A percentile compares a stretch with the other conserved stretches of the same genome.
Conservation (phyloP, 345 rosid genomes). For the Eucalyptus grandis region DNA sequence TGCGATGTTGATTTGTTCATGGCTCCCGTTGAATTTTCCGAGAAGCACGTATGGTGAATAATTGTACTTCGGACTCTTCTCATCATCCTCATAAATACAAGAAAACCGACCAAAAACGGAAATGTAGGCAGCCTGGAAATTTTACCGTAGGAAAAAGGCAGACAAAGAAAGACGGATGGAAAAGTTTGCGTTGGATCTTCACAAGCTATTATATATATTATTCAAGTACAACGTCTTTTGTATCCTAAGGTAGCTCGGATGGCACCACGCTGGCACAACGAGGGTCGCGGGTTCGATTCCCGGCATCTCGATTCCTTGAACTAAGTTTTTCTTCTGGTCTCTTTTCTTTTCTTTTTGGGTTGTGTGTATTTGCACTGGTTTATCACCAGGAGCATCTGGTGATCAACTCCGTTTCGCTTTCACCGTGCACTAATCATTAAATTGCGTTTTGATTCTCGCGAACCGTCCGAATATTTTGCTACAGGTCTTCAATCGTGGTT, state of each 20-base stretch:
- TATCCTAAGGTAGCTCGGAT: not conserved
- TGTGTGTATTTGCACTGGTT: not conserved
- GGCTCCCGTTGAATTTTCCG: not conserved
- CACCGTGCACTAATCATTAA: not conserved
- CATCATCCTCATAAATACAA: not conserved
- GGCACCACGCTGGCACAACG: not conserved
- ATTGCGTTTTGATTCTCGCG: not conserved
- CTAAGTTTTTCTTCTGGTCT: not conserved
- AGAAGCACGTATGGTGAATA: not conserved
- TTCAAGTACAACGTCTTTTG: accelerated
- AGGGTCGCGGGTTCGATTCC: not conserved
- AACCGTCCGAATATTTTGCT: not conserved
- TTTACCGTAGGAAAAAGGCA: not conserved
- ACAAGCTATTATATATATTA: not conserved
- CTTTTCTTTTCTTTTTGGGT: not conserved
- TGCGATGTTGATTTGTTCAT: not conserved
- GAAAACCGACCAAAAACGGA: not conserved
- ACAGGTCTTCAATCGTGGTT: not conserved
- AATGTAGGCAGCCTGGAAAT: not conserved
- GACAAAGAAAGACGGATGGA: not conserved
- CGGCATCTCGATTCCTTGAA: not conserved
- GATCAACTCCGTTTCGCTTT: not conserved
- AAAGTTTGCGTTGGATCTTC: not conserved
- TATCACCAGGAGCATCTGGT: not conserved
- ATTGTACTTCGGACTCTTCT: not conserved